Base-by-base conservation (phyloP, 208 protist species). In the Strigomonas culicis region DNA sequence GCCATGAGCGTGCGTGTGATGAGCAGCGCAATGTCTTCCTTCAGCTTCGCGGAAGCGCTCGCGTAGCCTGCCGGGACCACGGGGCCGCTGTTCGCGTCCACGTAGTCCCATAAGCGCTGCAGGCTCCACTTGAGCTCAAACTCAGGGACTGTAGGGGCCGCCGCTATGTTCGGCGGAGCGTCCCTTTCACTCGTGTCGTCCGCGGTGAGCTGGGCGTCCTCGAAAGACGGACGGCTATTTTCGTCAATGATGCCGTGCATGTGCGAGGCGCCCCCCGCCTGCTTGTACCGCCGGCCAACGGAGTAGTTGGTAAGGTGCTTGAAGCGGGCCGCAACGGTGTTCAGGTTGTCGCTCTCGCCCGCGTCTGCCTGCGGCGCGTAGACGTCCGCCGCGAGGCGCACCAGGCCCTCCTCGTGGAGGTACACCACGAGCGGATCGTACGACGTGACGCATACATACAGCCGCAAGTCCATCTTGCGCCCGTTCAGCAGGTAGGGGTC, bases 401-500 rank as follows among this genome's bases (percentile, higher is more conserved):
- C 96, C 11, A 99, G 75, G 10, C 97, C 97, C 44, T 98, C 95
- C 6, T 96, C 80, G 76, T 96, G 89, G 36, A 92, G 66, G 61
- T 96, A 98, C 19, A 98, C 65, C 15, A 72, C 71, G 19, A 98
- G 70, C 3, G 95, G 91, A 63, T 98, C 80, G 62, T 93, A 91
- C 11, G 80, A 92, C 4, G 93, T 91, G 41, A 99, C 89, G 11
- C 87, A 63, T 6, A 98, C 95, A 67, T 99, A 99, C 7, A 98
- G 76, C 0, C 97, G 83, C 46, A 99, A 74, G 63, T 99, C 97
- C 69, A 97, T 98, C 70, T 99, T 99, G 8, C 87, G 81, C 0
- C 89, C 92, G 41, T 97, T 75, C 17, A 99, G 79, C 10, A 99
- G 75, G 39, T 97, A 79, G 17, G 97, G 97, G 55, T 97, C 76